These are phyloP conservation scores for Lachnellula occidentalis DNA, from an alignment of 2,329 filamentous ascomycete genomes.

Conservation along the genomic window DNA sequence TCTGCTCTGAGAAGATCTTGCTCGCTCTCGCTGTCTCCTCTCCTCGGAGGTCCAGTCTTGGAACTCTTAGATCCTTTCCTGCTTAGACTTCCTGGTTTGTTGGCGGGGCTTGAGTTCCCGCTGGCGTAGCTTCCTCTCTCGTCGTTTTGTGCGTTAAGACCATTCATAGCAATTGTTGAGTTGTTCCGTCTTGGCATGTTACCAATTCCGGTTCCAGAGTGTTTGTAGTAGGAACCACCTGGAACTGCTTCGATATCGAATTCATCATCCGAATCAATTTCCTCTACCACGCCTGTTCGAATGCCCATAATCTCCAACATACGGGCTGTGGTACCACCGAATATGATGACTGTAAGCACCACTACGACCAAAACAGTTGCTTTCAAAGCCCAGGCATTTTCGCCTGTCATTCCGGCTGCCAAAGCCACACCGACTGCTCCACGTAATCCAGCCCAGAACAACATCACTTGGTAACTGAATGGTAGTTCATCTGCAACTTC, in stretches of 20 bases:
- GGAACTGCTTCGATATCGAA: slow-evolving; percentile 71
- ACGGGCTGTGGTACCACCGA: slow-evolving; percentile 91
- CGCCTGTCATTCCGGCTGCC: slow-evolving; percentile 78
- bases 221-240: slow-evolving; percentile 61
- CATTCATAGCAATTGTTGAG: slow-evolving; percentile 41
- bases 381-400: slow-evolving; percentile 75
- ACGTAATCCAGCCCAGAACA: slow-evolving; percentile 97
- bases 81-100: slow-evolving; percentile 41
- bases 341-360: slow-evolving; percentile 96
- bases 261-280: slow-evolving; percentile 95
- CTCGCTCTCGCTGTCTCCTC: slow-evolving; percentile 43
- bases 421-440: slow-evolving; percentile 94
- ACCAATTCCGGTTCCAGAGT: slow-evolving; percentile 67
- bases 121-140: slow-evolving; percentile 34
- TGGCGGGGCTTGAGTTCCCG: slow-evolving; percentile 27
- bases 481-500: slow-evolving; percentile 84
- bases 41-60: slow-evolving; percentile 29
- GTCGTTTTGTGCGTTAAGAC: slow-evolving; percentile 40
- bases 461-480: slow-evolving; percentile 96
- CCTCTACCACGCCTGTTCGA: slow-evolving; percentile 89
- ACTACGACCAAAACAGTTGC: slow-evolving; percentile 97
- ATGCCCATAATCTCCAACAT: slow-evolving; percentile 99
- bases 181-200: slow-evolving; percentile 61
- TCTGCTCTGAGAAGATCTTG: slow-evolving; percentile 48
- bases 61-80: slow-evolving; percentile 42